Evolutionary conservation across 352 stramenopile genomes (phyloP), one percentile per base, ranked within the genome.

Genomic region (Lagenidium giganteum): DNA sequence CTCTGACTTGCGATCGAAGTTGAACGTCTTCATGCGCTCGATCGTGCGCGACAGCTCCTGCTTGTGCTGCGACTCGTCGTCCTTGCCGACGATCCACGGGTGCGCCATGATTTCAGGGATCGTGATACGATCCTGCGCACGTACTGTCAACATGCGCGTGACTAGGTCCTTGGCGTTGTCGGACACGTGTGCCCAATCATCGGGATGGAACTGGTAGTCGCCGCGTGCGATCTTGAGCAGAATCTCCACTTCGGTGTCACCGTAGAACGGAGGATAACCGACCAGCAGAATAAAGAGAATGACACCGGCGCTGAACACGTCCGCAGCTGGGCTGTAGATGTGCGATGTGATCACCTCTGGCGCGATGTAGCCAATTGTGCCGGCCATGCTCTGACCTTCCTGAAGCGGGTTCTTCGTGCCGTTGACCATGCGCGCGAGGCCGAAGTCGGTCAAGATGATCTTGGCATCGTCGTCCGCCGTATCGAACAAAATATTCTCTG

Each of bases 281-380:
- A 90, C 78, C 9, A 90, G 47, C 44, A 90, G 29, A 28, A 90
- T 87, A 58, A 84, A 90, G 31, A 90, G 39, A 41, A 87, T 90
- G 17, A 90, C 78, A n/a, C 78, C 78, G 22, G 78, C 70, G 38
- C 74, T 87, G 48, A 90, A 90, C 7, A 90, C 78, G 37, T 90
- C 78, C 14, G 74, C 74, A 8, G 74, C 69, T 12, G 75, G 59
- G 11, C 72, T 72, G 64, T 90, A 90, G 34, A 57, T 41, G 50
- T 85, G 78, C 11, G 72, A 54, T 7, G 67, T 79, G 31, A 87
- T 83, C 25, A 87, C 72, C 30, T 90, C 78, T 1, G 78, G 78
- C 4, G 78, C 78, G 35, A 90, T 90, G 48, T 90, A 90, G 0
- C 78, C 78, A 40, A 90, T 76, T 0, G 78, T 90, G 6, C 78